Conservation (phyloP, 306 rosid species). For the Amphicarpaea edgeworthii region DNA sequence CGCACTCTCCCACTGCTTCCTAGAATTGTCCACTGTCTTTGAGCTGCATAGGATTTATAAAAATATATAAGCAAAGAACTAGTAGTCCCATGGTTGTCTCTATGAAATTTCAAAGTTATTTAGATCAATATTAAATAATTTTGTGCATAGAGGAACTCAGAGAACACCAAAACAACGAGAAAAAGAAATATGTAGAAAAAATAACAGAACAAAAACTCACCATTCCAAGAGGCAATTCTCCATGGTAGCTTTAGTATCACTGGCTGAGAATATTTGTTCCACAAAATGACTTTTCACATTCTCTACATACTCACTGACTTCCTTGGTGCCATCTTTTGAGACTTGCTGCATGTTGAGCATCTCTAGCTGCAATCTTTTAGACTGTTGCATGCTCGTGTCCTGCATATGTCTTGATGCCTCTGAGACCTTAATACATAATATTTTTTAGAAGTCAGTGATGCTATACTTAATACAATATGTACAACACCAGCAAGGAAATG, state of each 20-base stretch:
- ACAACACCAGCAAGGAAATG: slow-evolving; percentile 13
- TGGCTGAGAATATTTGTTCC: slow-evolving; percentile 59
- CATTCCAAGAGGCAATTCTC: slow-evolving; percentile 70
- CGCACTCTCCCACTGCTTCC: slow-evolving; percentile 73
- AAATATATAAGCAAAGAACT: not conserved
- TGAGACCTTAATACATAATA: slow-evolving; percentile 63
- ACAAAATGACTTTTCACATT: slow-evolving; percentile 58
- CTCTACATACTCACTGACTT: slow-evolving; percentile 56
- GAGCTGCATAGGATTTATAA: slow-evolving; percentile 64
- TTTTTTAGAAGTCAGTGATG: slow-evolving; percentile 40
- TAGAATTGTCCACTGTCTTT: slow-evolving; percentile 59
- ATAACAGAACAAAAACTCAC: slow-evolving; percentile 57
- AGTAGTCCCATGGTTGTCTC: too few species aligned
- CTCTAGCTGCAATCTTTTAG: slow-evolving; percentile 61
- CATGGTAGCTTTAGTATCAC: slow-evolving; percentile 52
- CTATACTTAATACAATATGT: not conserved
- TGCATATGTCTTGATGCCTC: slow-evolving; percentile 72
- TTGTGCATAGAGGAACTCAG: too few species aligned
- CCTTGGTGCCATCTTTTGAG: slow-evolving; percentile 63
- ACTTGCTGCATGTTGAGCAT: slow-evolving; percentile 69
- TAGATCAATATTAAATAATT: not conserved
- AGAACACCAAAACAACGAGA: not conserved
- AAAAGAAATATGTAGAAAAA: not conserved
- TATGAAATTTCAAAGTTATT: too few species aligned
- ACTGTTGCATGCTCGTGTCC: slow-evolving; percentile 57